Base-by-base conservation (phyloP, 1,284 basidiomycete species). In the Papiliotrema fonsecae region DNA sequence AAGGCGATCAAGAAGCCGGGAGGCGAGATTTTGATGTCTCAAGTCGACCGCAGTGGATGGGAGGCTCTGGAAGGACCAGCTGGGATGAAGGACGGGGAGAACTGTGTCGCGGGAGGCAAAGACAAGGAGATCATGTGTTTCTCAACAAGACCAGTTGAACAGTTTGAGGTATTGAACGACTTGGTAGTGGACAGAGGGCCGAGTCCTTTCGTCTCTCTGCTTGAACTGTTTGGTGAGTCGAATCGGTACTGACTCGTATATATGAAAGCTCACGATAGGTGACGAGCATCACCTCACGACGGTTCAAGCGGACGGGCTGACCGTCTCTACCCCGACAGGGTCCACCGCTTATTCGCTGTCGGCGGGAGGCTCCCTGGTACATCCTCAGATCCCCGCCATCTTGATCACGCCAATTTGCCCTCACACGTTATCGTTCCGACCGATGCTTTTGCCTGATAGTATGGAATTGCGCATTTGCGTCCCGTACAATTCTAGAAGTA, bases 211-310 rank as follows among this genome's bases (percentile, higher is more conserved):
- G 93, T 99, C 67, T 93, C 88, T 64, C 77, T 93, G 64, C 77
- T 99, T 51, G 96, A 99, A 74, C 79, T 99, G 14, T 99, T 98
- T 64, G 94, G 94, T 91, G 62, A 62, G 84, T 77, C 22, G 10
- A 21, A 26, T 6, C 36, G 3, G 16, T 5, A 6, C 14, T 25
- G n/a, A n/a, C n/a, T n/a, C 28, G 22, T 38, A 9, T 14, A 6
- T 13, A 6, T 14, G 13, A 31, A 24, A 7, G 41, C 45, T 52
- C 47, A 48, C 35, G 14, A 38, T 54, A 96, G 92, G 91, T 52
- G 96, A 99, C 65, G 94, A 99, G 61, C 90, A 97, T 70, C 96
- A 98, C 76, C 85, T 99, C 81, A 99, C 96, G 0, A 99, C 96
- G 0, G 96, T 97, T 1, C 96, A 98, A 75, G 96, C 94, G 0